Base-by-base conservation (phyloP, 163 green algal species). In the Scenedesmus sp. region DNA sequence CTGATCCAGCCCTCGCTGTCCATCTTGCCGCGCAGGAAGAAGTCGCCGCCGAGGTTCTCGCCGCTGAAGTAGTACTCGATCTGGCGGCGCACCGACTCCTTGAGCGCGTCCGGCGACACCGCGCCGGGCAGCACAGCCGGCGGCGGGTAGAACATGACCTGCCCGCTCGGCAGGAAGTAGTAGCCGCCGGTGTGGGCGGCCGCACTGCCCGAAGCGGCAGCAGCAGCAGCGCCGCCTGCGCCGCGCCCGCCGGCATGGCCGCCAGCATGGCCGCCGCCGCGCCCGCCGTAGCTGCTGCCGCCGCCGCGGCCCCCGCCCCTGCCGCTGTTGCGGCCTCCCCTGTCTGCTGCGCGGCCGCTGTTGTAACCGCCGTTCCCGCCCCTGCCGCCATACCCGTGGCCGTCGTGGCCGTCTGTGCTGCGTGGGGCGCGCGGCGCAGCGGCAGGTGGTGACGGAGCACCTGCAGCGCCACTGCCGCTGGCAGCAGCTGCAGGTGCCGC, bases 1-100 rank as follows among this genome's bases (percentile, higher is more conserved):
- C 95, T 93, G 86, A 99, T 98, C 95, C 96, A 99, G 79, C 97
- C 97, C 44, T 97, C 94, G 0, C 92, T 92, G 92, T 98, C 96
- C 97, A 99, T 99, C 89, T 99, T 98, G 46, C 88, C 92, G 0
- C 97, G 93, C 92, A 99, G 86, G 94, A 98, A 99, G 33, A 98
- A 93, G 92, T 99, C 97, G 43, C 95, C 93, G 43, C 93, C 93
- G 43, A 99, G 94, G 92, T 99, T 99, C 46, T 96, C 95, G 37
- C 94, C 92, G 59, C 92, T 96, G 94, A 98, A 98, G 94, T 98
- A 98, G 93, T 97, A 99, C 90, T 98, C 97, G 72, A 98, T 95
- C 94, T 98, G 96, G 35, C 83, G 81, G 33, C 89, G 59, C 37
- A 98, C 93, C 20, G 95, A 94, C 68, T 94, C 95, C 81, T 93